Conservation (phyloP, 106 monocot species). For the Xerophyta viscosa region DNA sequence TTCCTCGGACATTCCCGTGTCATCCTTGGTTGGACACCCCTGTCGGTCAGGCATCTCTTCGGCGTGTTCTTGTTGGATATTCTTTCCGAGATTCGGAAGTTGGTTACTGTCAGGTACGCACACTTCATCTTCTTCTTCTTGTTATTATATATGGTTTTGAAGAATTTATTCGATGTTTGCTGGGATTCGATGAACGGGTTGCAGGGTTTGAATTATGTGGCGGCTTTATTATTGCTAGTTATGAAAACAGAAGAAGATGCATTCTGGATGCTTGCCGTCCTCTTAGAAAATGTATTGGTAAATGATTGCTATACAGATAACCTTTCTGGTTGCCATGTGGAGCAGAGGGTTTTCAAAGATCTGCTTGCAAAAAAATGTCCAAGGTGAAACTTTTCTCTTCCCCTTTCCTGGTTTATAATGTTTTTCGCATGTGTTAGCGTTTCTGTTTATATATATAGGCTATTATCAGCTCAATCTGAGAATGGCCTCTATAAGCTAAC, state of each 20-base stretch:
- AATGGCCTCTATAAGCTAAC: too few species aligned
- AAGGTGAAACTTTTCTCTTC: conserved; percentile 35
- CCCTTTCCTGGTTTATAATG: background rate
- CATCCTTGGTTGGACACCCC: conserved; percentile 91
- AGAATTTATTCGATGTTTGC: background rate
- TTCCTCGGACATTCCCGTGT: conserved; percentile 88
- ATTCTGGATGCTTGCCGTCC: conserved; percentile 97
- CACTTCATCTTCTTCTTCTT: background rate
- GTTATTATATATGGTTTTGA: background rate
- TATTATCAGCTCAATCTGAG: too few species aligned
- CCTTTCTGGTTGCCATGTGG: conserved; percentile 96
- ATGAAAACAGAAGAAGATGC: conserved; percentile 97
- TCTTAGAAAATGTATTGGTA: conserved; percentile 91
- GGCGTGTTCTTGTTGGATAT: conserved; percentile 96
- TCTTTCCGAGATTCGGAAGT: conserved; percentile 98
- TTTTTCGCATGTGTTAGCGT: background rate
- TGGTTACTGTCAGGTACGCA: conserved; percentile 87
- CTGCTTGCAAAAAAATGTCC: conserved; percentile 90
- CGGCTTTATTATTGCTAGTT: conserved; percentile 80
- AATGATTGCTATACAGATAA: conserved; percentile 94
- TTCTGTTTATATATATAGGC: background rate
- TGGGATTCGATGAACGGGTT: too few species aligned
- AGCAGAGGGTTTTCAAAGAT: conserved; percentile 94
- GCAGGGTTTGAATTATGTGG: conserved; percentile 96
- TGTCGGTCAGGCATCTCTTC: conserved; percentile 83